A percentile compares a stretch with the other conserved stretches of the same genome.
These are phyloP conservation scores for Moesziomyces sp. DNA, from an alignment of 1,284 basidiomycete species.

Conservation along the genomic window DNA sequence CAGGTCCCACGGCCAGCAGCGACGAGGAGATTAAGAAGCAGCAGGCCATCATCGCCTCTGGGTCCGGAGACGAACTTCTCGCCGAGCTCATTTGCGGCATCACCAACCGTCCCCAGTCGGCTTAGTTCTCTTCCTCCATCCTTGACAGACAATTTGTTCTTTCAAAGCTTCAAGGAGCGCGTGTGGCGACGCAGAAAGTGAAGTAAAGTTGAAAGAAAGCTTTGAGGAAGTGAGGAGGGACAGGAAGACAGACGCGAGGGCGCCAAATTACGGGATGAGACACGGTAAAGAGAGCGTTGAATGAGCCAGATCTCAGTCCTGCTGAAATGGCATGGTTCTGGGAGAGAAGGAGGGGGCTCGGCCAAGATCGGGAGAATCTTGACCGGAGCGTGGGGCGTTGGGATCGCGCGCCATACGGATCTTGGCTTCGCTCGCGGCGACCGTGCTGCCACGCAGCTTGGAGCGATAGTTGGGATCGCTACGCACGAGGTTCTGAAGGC, in stretches of 20 bases:
- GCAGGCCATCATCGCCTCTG: conserved; percentile 41
- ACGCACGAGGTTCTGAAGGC: neutral
- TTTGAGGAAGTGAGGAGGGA: neutral
- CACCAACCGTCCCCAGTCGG: conserved; percentile 28
- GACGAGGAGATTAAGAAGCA: conserved; percentile 45
- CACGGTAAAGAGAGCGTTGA: neutral
- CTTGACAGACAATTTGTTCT: too few relatives aligned
- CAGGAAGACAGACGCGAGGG: neutral
- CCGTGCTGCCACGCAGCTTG: neutral
- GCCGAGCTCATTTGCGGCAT: conserved; percentile 46
- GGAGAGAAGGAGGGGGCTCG: neutral
- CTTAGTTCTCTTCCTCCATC: neutral
- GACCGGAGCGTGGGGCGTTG: neutral
- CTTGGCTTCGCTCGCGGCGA: neutral
- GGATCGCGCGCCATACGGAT: neutral
- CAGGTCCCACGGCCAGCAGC: conserved; percentile 7
- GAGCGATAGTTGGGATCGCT: neutral
- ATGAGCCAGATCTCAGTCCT: neutral
- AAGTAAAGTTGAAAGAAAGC: neutral
- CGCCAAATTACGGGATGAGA: too few relatives aligned
- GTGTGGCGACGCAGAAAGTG: too few relatives aligned
- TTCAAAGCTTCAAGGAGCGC: too few relatives aligned
- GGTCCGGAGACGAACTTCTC: conserved; percentile 44
- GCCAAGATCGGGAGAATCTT: neutral
- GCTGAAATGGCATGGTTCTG: neutral